Evolutionary conservation across 208 protist species (phyloP).

Genomic region (Trypanosoma cruzi): DNA sequence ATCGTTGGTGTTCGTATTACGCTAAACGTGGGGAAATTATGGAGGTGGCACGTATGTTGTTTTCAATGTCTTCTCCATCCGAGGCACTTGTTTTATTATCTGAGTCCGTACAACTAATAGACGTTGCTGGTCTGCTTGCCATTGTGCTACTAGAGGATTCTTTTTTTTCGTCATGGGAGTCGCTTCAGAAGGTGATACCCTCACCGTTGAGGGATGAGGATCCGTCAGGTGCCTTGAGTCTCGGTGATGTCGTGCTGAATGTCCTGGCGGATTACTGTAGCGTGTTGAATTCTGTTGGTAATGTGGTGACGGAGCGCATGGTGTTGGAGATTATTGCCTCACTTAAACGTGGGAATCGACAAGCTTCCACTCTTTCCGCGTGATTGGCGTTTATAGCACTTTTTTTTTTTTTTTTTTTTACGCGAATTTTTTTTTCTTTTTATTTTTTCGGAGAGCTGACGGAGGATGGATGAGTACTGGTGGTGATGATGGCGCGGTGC

Average conservation of each 20-base stretch:
- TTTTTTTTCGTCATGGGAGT: conserved; percentile 16
- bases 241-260: conserved; percentile 39
- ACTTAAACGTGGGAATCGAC: conserved; percentile 38
- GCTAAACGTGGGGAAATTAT: conserved; percentile 52
- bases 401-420: conserved; percentile 12
- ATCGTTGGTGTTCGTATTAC: conserved; percentile 65
- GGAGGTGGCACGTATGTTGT: conserved; percentile 46
- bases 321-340: conserved; percentile 46
- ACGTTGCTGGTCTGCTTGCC: conserved; percentile 70
- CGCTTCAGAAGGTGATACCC: conserved; percentile 10
- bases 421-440: conserved; percentile 3
- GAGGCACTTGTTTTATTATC: conserved; percentile 51
- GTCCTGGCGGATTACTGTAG: conserved; percentile 57
- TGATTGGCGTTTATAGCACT: neutral
- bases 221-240: conserved; percentile 17
- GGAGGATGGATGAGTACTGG: neutral
- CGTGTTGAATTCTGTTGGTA: conserved; percentile 65
- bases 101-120: conserved; percentile 54
- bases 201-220: conserved; percentile 23
- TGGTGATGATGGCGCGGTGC: neutral
- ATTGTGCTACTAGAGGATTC: conserved; percentile 47
- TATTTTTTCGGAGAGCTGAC: neutral
- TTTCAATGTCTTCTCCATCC: conserved; percentile 29
- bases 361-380: neutral
- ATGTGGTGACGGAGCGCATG: conserved; percentile 35